phyloP scores from a whole-genome alignment of 371 early-diverging fungal genomes.

The Catenaria anguillulae region DNA sequence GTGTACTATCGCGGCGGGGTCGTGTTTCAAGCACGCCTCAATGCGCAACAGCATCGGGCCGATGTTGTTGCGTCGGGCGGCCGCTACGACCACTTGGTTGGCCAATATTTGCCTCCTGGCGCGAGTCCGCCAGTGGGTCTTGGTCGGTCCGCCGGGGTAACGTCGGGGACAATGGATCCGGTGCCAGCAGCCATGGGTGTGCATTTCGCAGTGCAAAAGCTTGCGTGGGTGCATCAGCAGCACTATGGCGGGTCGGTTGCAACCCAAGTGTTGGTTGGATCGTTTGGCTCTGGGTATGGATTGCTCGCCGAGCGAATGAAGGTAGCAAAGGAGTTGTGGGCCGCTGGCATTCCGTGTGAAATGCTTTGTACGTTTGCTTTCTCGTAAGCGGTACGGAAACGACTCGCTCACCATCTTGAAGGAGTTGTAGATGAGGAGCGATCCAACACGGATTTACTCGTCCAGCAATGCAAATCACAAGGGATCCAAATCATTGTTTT shows the following conservation, averaged over 20 bases:
- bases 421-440: constrained; percentile 38
- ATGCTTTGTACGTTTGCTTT: constrained; percentile 27
- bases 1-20: constrained; percentile 23
- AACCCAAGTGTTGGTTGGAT: constrained; percentile 53
- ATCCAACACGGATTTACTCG: constrained; percentile 46
- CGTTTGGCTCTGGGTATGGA: constrained; percentile 36
- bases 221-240: constrained; percentile 1
- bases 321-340: constrained; percentile 57
- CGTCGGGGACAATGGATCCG: no score
- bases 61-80: constrained; percentile 40
- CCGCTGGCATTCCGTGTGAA: constrained; percentile 51
- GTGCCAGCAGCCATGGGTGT: neutral
- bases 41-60: constrained; percentile 23
- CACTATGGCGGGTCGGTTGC: constrained; percentile 29
- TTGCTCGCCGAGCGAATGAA: constrained; percentile 51
- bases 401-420: no score
- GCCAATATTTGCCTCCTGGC: constrained; percentile 6
- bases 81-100: constrained; percentile 15
- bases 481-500: constrained; percentile 68
- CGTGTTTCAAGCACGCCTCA: constrained; percentile 21
- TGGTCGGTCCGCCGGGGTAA: constrained; percentile 47
- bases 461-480: constrained; percentile 42
- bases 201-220: neutral
- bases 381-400: no score
- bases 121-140: constrained; percentile 39